Evolutionary conservation across 345 rosid genomes (phyloP), one percentile per base, ranked within the genome.

Genomic region (Hypericum androsaemum): DNA sequence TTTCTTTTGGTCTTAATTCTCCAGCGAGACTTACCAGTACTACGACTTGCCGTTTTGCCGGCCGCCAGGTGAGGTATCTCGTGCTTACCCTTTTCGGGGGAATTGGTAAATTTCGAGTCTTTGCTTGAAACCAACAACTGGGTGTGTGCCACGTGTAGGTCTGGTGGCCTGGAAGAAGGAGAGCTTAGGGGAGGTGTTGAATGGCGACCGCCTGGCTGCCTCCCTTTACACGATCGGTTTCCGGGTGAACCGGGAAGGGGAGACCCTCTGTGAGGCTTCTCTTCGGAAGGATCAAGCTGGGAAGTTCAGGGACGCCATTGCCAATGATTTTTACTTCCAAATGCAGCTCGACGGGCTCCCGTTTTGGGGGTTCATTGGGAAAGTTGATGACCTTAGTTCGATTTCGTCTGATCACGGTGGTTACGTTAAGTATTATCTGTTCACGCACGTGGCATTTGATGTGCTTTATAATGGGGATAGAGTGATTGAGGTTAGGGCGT

Each of bases 291-390:
- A 64, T 72, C 83, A 83, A 14, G 62, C 80, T 52, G 63, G 67
- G 37, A 74, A 57, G 50, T 73, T 86, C 17, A 82, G 90, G 68
- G 63, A 73, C 43, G 73, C 78, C 43, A 70, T 89, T 38, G 50
- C 57, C 15, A 62, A 77, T 66, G 90, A 86, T 48, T 89, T 72
- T 64, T 89, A 89, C 75, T 89, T 82, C 65, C 94, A 86, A 52
- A 83, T 89, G 86, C 80, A 86, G 63, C 79, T 71, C 55, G 94
- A 86, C 37, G 90, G 82, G 74, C 94, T 89, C 37, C 95, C 95
- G 12, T 62, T 86, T 22, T 89, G 95, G 97, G 97, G 94, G 42
- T 89, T 78, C 70, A 37, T 86, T 61, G 97, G 97, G 41, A 89
- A 83, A 79, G 57, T 70, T 38, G 95, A 86, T 61, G 76, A 62